phyloP scores from a whole-genome alignment of 2,329 filamentous ascomycete species.

The Nigrospora oryzae region DNA sequence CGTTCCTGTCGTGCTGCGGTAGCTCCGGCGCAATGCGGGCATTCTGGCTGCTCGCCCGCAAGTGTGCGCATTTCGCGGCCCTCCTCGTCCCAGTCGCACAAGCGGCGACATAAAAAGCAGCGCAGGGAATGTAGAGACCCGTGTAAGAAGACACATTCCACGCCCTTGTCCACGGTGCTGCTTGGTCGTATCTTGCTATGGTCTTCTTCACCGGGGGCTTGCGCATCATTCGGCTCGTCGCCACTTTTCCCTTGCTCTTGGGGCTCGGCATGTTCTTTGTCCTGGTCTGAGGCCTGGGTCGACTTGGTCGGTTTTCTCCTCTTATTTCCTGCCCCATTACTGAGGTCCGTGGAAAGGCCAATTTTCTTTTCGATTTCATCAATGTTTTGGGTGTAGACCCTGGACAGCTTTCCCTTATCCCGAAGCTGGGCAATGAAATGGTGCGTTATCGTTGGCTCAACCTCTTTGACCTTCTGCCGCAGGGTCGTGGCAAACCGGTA shows the following conservation, averaged over 20 bases:
- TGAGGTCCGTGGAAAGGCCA: slow-evolving; percentile 54
- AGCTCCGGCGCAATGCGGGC: slow-evolving; percentile 55
- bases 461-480: slow-evolving; percentile 54
- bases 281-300: slow-evolving; percentile 13
- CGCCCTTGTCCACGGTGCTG: slow-evolving; percentile 30
- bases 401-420: slow-evolving; percentile 58
- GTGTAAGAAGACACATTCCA: slow-evolving; percentile 63
- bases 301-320: slow-evolving; percentile 34
- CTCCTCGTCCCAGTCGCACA: slow-evolving; percentile 51
- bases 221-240: slow-evolving; percentile 3
- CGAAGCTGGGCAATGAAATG: slow-evolving; percentile 60
- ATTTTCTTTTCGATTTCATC: slow-evolving; percentile 66
- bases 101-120: slow-evolving; percentile 52
- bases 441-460: slow-evolving; percentile 57
- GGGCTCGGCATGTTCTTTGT: slow-evolving; percentile 20
- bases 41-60: slow-evolving; percentile 57
- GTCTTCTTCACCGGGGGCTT: slow-evolving; percentile 7
- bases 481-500: slow-evolving; percentile 65
- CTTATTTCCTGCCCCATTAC: slow-evolving; percentile 52
- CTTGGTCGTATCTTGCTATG: slow-evolving; percentile 10
- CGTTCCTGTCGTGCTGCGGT: slow-evolving; percentile 53
- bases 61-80: slow-evolving; percentile 47
- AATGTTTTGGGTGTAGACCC: slow-evolving; percentile 71
- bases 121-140: slow-evolving; percentile 58
- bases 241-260: slow-evolving; percentile 9